Evolutionary conservation across 345 rosid genomes (phyloP), one percentile per base, ranked within the genome.

Genomic region (Camelina laxa): DNA sequence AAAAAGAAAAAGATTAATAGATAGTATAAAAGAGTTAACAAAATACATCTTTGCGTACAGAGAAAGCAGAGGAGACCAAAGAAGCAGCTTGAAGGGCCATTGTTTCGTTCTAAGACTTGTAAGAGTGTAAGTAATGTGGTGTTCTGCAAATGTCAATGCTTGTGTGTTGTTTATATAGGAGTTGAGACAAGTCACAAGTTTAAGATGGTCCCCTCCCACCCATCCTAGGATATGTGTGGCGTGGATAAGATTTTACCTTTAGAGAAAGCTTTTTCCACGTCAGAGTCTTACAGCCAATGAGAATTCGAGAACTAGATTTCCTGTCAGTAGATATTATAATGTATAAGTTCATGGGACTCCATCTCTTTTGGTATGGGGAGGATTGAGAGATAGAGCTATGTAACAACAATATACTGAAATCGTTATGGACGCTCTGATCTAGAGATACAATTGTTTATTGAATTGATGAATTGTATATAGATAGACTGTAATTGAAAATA

Each of bases 41-140:
- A 63, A 60, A 72, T 75, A 94, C 97, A 89, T 88, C 87, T 81
- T 84, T 88, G 36, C 81, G 86, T 47, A 80, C 59, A 60, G 83
- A 70, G 78, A 87, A 83, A 75, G 91, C 76, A 70, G 91, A 87
- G 70, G 92, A 83, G 57, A 84, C 82, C 83, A 91, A 84, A 65
- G 95, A 85, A 83, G 95, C 83, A 65, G 69, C 83, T 76, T 81
- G 94, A 51, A 89, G 88, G 66, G 92, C 91, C 96, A 91, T 91
- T 75, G 50, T 24, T 55, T 31, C 41, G 4, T 21, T 62, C 15
- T 1, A 45, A 45, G 50, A 45, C 9, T 45, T 45, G 2, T 6
- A 12, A 16, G 33, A 69, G 64, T 69, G 48, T 33, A 31, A 31
- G 36, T 1, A 69, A 54, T 71, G 31, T 70, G 17, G 66, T 27